A percentile compares a stretch with the other conserved stretches of the same genome.
These are phyloP conservation scores for Alternaria ventricosa DNA, from an alignment of 2,329 filamentous ascomycete genomes.

Conservation along the genomic window DNA sequence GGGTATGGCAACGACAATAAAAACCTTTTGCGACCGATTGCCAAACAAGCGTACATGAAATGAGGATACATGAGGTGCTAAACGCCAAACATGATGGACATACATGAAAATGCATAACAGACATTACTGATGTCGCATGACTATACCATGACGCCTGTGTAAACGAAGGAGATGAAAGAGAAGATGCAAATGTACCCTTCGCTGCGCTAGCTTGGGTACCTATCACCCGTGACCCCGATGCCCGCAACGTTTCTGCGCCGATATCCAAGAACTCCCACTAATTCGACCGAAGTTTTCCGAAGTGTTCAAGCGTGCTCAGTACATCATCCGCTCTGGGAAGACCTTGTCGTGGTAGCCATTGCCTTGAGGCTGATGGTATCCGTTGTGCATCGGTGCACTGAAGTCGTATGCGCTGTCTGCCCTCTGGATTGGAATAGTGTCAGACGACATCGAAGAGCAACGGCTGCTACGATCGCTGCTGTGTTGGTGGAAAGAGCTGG, in stretches of 20 bases:
- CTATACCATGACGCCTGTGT: not conserved
- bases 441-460: slow-evolving; percentile 45
- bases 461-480: slow-evolving; percentile 45
- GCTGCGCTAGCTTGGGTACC: slow-evolving; percentile 32
- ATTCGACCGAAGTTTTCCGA: not conserved
- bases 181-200: slow-evolving; percentile 16
- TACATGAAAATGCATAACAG: slow-evolving; percentile 6
- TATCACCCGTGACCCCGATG: slow-evolving; percentile 9
- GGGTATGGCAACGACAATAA: not conserved
- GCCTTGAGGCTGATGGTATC: slow-evolving; percentile 30
- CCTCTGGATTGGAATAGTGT: slow-evolving; percentile 24
- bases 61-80: slow-evolving; percentile 7
- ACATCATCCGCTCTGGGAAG: slow-evolving; percentile 46
- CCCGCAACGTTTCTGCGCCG: slow-evolving; percentile 4
- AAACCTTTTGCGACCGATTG: not conserved
- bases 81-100: not conserved
- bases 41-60: slow-evolving; percentile 4
- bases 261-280: slow-evolving; percentile 7
- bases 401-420: slow-evolving; percentile 41
- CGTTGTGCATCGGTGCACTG: slow-evolving; percentile 34
- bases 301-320: slow-evolving; percentile 15
- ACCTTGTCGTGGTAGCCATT: slow-evolving; percentile 44
- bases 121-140: slow-evolving; percentile 5
- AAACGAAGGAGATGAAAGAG: not conserved
- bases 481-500: slow-evolving; percentile 31